Conservation (phyloP, 2,329 filamentous ascomycete species). For the Pyrenophora teres region DNA sequence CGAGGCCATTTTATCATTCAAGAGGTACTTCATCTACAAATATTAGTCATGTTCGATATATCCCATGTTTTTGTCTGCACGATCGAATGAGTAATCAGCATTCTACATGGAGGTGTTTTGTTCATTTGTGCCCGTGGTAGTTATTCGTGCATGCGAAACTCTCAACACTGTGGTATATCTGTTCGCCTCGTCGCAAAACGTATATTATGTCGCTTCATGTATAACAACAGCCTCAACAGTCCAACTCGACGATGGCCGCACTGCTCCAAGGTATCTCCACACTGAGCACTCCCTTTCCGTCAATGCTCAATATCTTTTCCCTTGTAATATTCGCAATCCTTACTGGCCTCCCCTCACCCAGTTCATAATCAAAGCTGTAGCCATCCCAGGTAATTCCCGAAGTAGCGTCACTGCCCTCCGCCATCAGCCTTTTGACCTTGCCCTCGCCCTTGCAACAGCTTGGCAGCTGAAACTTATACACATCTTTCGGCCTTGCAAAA, state of each 20-base stretch:
- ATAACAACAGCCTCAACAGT: neutral
- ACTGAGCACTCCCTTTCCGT: conserved; percentile 15
- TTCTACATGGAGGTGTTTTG: too few species aligned
- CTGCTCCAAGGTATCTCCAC: conserved; percentile 7
- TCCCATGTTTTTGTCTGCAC: too few species aligned
- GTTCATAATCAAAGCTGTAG: conserved; percentile 64
- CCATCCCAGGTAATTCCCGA: conserved; percentile 66
- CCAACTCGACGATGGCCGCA: conserved; percentile 2
- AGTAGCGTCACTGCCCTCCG: conserved; percentile 67
- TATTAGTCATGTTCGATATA: too few species aligned
- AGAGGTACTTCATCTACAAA: too few species aligned
- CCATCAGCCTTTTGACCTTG: conserved; percentile 57
- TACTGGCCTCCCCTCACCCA: conserved; percentile 60
- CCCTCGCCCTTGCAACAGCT: conserved; percentile 32
- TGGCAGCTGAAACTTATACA: conserved; percentile 49
- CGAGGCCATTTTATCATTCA: too few species aligned
- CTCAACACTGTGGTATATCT: neutral
- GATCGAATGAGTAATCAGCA: too few species aligned
- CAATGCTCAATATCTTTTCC: conserved; percentile 50
- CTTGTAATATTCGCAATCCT: conserved; percentile 60
- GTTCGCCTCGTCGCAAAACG: too few species aligned
- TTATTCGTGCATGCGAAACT: too few species aligned
- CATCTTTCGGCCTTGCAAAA: conserved; percentile 37
- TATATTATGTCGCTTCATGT: too few species aligned
- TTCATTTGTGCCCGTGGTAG: too few species aligned